phyloP scores from a whole-genome alignment of 768 basidiomycete genomes.

The Favolaschia claudopus region DNA sequence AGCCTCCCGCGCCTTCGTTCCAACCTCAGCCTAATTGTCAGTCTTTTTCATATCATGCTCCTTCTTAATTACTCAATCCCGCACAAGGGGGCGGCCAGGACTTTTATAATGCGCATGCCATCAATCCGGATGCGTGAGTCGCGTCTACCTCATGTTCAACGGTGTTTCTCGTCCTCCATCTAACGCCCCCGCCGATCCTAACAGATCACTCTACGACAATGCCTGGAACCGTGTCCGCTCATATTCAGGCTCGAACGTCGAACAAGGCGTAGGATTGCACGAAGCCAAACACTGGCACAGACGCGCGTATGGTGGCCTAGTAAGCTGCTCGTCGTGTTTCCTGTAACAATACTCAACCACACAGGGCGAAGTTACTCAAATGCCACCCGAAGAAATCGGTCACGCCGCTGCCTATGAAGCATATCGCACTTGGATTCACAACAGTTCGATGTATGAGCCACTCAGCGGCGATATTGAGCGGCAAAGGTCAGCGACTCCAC shows the following conservation, averaged over 20 bases:
- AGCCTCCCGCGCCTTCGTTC: slow-evolving; percentile 47
- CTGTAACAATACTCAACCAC: not conserved
- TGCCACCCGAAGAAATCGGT: slow-evolving; percentile 70
- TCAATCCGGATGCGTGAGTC: slow-evolving; percentile 64
- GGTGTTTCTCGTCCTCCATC: not conserved
- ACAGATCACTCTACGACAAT: slow-evolving; percentile 64
- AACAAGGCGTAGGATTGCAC: slow-evolving; percentile 58
- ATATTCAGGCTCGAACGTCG: slow-evolving; percentile 41
- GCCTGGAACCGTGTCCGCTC: slow-evolving; percentile 57
- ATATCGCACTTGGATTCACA: slow-evolving; percentile 70
- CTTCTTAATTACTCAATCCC: slow-evolving; percentile 9
- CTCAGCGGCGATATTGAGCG: slow-evolving; percentile 63
- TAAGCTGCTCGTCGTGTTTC: slow-evolving; percentile 35
- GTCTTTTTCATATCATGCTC: slow-evolving; percentile 31
- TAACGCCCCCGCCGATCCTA: slow-evolving; percentile 47
- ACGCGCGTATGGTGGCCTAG: slow-evolving; percentile 69
- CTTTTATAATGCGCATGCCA: slow-evolving; percentile 69
- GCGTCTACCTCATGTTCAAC: slow-evolving; percentile 22
- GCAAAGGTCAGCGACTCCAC: no score
- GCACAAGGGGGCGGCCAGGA: slow-evolving; percentile 69
- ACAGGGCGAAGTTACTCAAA: slow-evolving; percentile 58
- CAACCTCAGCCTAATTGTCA: slow-evolving; percentile 63
- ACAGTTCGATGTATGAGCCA: slow-evolving; percentile 61
- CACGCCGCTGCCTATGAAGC: slow-evolving; percentile 84
- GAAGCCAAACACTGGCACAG: slow-evolving; percentile 74